Conservation (phyloP, 768 basidiomycete genomes). For the Pisolithus orientalis region DNA sequence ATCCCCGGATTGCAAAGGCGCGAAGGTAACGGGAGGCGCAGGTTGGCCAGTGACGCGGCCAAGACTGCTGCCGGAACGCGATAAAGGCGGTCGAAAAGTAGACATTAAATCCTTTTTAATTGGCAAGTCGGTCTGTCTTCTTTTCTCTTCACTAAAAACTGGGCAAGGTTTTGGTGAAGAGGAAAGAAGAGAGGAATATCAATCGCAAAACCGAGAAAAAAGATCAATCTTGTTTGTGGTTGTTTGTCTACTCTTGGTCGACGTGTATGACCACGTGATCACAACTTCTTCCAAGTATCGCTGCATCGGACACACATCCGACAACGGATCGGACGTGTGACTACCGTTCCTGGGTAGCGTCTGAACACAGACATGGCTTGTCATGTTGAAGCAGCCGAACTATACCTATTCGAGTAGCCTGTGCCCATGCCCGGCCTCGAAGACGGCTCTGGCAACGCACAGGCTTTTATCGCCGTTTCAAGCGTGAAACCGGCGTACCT, state of each 20-base stretch:
- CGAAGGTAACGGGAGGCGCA: conserved; percentile 30
- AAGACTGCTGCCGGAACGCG: conserved; percentile 38
- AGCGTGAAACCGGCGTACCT: too few relatives aligned
- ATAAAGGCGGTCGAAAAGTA: conserved; percentile 36
- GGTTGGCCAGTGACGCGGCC: conserved; percentile 29
- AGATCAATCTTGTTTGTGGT: conserved; percentile 16
- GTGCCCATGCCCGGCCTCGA: too few relatives aligned
- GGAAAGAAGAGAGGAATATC: conserved; percentile 33
- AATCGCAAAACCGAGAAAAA: not conserved
- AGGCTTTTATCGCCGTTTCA: too few relatives aligned
- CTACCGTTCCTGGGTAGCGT: too few relatives aligned
- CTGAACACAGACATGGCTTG: too few relatives aligned
- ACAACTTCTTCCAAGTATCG: too few relatives aligned
- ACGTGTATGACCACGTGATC: too few relatives aligned
- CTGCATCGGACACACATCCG: too few relatives aligned
- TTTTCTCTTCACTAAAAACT: conserved; percentile 41
- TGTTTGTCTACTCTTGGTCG: conserved; percentile 11
- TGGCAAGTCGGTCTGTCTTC: conserved; percentile 28
- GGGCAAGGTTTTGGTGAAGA: conserved; percentile 41
- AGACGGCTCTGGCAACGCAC: too few relatives aligned
- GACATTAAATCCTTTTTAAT: conserved; percentile 5
- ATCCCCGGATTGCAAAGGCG: conserved; percentile 19
- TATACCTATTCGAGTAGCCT: too few relatives aligned
- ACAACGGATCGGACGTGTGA: too few relatives aligned
- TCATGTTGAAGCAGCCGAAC: too few relatives aligned